Evolutionary conservation across 345 rosid species (phyloP), one percentile per base, ranked within the genome.

Genomic region (Bruguiera parviflora): DNA sequence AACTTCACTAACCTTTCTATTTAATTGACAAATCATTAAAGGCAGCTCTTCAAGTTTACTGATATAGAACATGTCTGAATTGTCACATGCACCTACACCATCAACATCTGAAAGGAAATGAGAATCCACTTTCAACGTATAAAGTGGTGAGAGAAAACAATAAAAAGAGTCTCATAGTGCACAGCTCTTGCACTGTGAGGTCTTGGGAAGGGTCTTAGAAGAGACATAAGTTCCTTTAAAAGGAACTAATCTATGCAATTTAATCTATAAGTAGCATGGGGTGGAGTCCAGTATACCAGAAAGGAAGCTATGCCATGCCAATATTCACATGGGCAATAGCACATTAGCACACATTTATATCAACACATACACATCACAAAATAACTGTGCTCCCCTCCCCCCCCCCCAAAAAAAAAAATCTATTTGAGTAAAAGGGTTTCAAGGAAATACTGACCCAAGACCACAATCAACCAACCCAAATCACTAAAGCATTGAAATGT

Each of bases 41-140:
- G 87, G 87, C 58, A 91, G 77, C 75, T 88, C 96, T 61, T 74
- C 84, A 2, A 91, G 75, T 28, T 72, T 76, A 53, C 66, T 66
- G 43, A 91, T 79, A 57, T 60, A 67, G 63, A 83, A 51, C 53
- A 69, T 55, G 68, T 70, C 77, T 63, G 79, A 75, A 70, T 74
- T 75, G 58, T 75, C 79, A 65, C 66, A 64, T 58, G 63, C 68
- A 65, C 35, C 55, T 57, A 55, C 73, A 29, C 7, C 69, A 66
- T 74, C 76, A 67, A 21, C 75, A 68, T 71, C 85, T 85, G 83
- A 61, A 74, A 75, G 9, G 24, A 68, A 69, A 78, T 19, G 28
- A 65, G 57, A 52, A 56, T 24, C 25, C 69, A 67, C 5, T 24
- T 70, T 63, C 32, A 61, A 51, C 25, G 21, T 24, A 33, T 13